Base-by-base conservation (phyloP, 1,284 basidiomycete genomes). In the Sphaerobolus stellatus region DNA sequence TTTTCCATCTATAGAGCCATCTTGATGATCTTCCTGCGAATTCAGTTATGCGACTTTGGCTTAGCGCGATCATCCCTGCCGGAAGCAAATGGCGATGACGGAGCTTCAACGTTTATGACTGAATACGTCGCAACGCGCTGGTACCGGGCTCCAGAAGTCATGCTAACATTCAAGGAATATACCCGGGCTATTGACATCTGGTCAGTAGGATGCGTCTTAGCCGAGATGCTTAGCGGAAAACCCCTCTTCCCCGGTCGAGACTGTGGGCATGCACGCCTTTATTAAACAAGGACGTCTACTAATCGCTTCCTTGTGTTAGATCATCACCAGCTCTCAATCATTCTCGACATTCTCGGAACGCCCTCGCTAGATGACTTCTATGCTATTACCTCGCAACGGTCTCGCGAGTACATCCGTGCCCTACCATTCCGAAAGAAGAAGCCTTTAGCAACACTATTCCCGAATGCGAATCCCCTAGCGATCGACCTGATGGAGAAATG, bases 111-210 rank as follows among this genome's bases (percentile, higher is more conserved):
- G 0, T 94, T 94, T 71, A 93, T 96, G 89, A 96, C 93, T 0
- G 94, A 96, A 81, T 94, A 94, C 62, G 92, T 94, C 31, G 92
- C 92, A 5, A 94, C 94, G 24, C 79, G 86, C 82, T 96, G 93
- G 94, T 96, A 96, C 67, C 85, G 93, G 27, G 94, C 93, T 0
- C 93, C 94, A 0, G 93, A 96, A 71, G 92, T 96, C 59, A 96
- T 96, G 94, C 79, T 96, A 38, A 94, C 93, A 0, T 95, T 94
- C 76, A 94, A 94, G 68, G 88, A 94, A 72, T 95, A 96, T 68
- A 94, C 91, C 1, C 86, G 88, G 48, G 92, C 93, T 0, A 95
- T 96, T 67, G 92, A 96, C 65, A 84, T 95, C 62, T 97, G 94
- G 94, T 60, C 56, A 58, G 91, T 96, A 2, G 94, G 94, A 2